Conservation (phyloP, 2,329 filamentous ascomycete species). For the Penicillium capsulatum region DNA sequence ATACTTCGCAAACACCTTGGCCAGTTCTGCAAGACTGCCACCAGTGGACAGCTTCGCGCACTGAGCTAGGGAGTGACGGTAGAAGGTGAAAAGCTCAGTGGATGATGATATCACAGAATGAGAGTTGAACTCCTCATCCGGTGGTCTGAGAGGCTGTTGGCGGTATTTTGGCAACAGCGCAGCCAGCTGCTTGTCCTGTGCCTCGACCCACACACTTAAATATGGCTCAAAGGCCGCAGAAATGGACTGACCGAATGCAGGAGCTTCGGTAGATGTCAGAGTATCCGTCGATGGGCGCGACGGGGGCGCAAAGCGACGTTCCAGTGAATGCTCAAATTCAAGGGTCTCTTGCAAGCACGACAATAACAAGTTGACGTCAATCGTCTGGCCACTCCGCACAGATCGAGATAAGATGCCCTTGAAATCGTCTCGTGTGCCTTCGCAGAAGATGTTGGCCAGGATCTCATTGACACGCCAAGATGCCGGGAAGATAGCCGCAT, state of each 20-base stretch:
- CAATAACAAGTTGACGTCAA: slow-evolving; percentile 85
- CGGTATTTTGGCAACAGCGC: slow-evolving; percentile 83
- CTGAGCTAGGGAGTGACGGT: slow-evolving; percentile 85
- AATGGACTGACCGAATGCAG: slow-evolving; percentile 82
- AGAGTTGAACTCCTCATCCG: slow-evolving; percentile 86
- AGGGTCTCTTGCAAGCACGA: slow-evolving; percentile 91
- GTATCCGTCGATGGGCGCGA: slow-evolving; percentile 84
- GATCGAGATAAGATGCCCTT: slow-evolving; percentile 85
- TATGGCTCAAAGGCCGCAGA: slow-evolving; percentile 98
- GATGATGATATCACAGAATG: slow-evolving; percentile 89
- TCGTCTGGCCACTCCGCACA: slow-evolving; percentile 72
- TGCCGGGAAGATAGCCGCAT: slow-evolving; percentile 78
- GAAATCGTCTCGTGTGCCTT: slow-evolving; percentile 92
- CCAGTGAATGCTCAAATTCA: slow-evolving; percentile 90
- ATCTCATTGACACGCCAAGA: slow-evolving; percentile 89
- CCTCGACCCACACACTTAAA: slow-evolving; percentile 93
- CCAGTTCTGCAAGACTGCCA: slow-evolving; percentile 77
- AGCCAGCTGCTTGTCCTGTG: slow-evolving; percentile 84
- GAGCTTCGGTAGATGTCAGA: slow-evolving; percentile 70
- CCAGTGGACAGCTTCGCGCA: slow-evolving; percentile 94
- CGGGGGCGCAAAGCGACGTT: slow-evolving; percentile 69
- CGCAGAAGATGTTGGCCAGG: slow-evolving; percentile 87
- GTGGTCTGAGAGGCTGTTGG: slow-evolving; percentile 69
- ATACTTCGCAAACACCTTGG: slow-evolving; percentile 83
- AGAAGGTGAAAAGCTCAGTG: slow-evolving; percentile 96